Percentiles rank a stretch among this genome's conserved stretches.
Evolutionary conservation across 495 filamentous ascomycete genomes (phyloP).

Genomic region (Filosporella fistucella): DNA sequence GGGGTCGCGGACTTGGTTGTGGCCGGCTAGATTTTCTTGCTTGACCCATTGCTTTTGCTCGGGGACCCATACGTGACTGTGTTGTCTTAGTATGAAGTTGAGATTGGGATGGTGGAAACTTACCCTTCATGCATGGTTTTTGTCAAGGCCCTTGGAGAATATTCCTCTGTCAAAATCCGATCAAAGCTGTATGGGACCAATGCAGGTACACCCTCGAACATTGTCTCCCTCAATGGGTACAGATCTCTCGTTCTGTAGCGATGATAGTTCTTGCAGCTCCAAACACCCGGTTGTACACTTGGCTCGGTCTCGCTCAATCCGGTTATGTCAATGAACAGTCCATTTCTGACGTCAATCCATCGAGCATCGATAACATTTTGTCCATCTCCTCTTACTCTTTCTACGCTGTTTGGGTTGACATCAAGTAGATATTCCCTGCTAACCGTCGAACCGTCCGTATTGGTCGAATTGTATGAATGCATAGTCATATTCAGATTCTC

Average conservation of each 20-base stretch:
- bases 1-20: too few species aligned
- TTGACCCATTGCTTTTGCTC: slow-evolving; percentile 23
- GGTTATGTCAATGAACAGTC: slow-evolving; percentile 87
- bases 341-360: slow-evolving; percentile 75
- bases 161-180: slow-evolving; percentile 69
- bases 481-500: slow-evolving; percentile 60
- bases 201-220: slow-evolving; percentile 73
- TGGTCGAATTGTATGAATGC: slow-evolving; percentile 46
- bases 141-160: slow-evolving; percentile 60
- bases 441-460: slow-evolving; percentile 27
- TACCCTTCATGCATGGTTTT: slow-evolving; percentile 60
- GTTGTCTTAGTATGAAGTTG: slow-evolving; percentile 2
- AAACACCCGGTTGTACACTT: slow-evolving; percentile 52
- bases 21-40: too few species aligned
- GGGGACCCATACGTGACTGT: slow-evolving; percentile 22
- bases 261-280: slow-evolving; percentile 82
- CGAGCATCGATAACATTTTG: slow-evolving; percentile 81
- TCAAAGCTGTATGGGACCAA: slow-evolving; percentile 74
- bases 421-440: slow-evolving; percentile 66
- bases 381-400: slow-evolving; percentile 58
- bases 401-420: slow-evolving; percentile 64
- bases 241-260: slow-evolving; percentile 65
- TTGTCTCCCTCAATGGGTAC: slow-evolving; percentile 71
- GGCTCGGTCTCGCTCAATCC: slow-evolving; percentile 66
- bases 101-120: slow-evolving; percentile 22